Base-by-base conservation (phyloP, 1,284 basidiomycete genomes). In the Heliocybe sulcata region DNA sequence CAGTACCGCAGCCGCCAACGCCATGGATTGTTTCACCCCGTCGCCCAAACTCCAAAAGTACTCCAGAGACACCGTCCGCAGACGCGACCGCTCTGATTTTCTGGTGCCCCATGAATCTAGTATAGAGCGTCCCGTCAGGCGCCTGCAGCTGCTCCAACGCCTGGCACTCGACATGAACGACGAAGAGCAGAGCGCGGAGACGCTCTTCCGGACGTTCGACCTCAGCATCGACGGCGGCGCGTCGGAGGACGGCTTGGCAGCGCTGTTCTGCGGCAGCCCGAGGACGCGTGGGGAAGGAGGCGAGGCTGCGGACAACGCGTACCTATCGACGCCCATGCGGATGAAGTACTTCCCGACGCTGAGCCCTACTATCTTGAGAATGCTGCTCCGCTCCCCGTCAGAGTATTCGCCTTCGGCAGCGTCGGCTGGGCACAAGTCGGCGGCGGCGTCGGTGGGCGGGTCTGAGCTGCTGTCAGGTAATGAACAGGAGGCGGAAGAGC, bases 301-400 rank as follows among this genome's bases (percentile, higher is more conserved):
- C n/a, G n/a, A n/a, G n/a, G n/a, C n/a, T 12, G 38, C 54, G 29
- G 59, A 64, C 55, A 60, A 66, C 47, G 57, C 64, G 10, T 67
- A 66, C 52, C 54, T 69, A 29, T 60, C 62, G 14, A 69, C 68
- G 0, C 67, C 68, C 11, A 52, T 69, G 35, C 64, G 68, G 11
- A 56, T 57, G 52, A 67, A 62, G 49, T 58, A 67, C 26, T 69
- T 69, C 49, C 63, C 66, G 0, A 65, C 56, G 45, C 61, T 66
- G 31, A 68, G 63, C 56, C 64, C 66, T 1, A 60, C 58, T 6
- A 64, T 64, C 35, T 59, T 69, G 11, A 63, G 60, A 22, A 60
- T 33, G 3, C 56, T 67, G 10, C 52, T 68, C 48, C 61, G 60
- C 25, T 65, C 67, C 10, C 68, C 66, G 6, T 26, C 47, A 16